Base-by-base conservation (phyloP, 768 basidiomycete species). In the Kwoniella dendrophila region DNA sequence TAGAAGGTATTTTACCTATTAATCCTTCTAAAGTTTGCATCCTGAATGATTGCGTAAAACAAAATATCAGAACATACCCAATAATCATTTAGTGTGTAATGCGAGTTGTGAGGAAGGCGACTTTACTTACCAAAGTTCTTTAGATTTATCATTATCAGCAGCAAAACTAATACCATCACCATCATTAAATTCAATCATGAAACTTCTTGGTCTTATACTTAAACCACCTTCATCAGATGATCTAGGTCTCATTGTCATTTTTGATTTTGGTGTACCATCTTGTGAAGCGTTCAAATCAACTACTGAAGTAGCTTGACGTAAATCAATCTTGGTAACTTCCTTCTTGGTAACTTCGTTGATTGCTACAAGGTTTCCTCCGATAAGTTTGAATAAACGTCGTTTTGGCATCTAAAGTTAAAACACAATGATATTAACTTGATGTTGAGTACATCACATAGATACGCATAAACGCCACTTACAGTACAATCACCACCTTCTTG, bases 341-440 rank as follows among this genome's bases (percentile, higher is more conserved):
- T 87, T 90, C 83, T 90, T 92, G 27, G 93, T 96, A 8, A 95
- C 87, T 73, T 94, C 90, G 72, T 92, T 96, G 80, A 90, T 93
- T 0, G 93, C 91, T 43, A 96, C 83, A 26, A 79, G 65, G 44
- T 70, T 76, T 2, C 78, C 75, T 43, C 78, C 78, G 30, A 77
- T 74, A 20, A 79, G 84, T 33, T 91, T 86, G 51, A 95, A 83
- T 65, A 86, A 87, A 58, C 93, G 85, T 51, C 93, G 85, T 51
- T 89, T 86, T 88, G 78, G 78, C 20, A 63, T 62, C 78, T 79
- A 32, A 87, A 90, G 2, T n/a, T 40, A 43, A 8, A 24, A n/a
- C n/a, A n/a, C n/a, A 47, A 49, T 56, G 38, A 44, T 48, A 20
- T 10, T 8, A 22, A 8, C 22, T 40, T 3, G 20, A 12, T n/a